Evolutionary conservation across 148 eudicot species (phyloP).

Genomic region (Nyssa sinensis): DNA sequence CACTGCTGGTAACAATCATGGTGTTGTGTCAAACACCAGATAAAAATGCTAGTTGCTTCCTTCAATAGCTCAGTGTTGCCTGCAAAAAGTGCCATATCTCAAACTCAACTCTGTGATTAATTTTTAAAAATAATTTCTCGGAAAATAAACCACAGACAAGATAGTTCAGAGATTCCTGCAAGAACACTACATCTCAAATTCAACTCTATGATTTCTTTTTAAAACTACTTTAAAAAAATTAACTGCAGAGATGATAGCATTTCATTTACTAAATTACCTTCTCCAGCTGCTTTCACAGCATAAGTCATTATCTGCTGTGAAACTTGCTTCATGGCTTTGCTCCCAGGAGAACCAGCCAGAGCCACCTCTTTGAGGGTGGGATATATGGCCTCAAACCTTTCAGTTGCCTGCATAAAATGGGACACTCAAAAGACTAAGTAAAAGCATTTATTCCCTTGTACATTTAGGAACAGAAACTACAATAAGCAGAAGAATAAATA

Average conservation of each 20-base stretch:
- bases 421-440: neutral
- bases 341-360: slow-evolving; percentile 74
- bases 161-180: neutral
- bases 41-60: slow-evolving; percentile 53
- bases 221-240: too few species aligned
- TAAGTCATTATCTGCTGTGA: slow-evolving; percentile 55
- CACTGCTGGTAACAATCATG: slow-evolving; percentile 72
- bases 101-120: neutral
- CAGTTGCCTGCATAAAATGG: slow-evolving; percentile 64
- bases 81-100: slow-evolving; percentile 19
- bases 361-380: slow-evolving; percentile 81
- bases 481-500: neutral
- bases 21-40: slow-evolving; percentile 63
- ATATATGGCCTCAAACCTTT: slow-evolving; percentile 79
- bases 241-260: too few species aligned
- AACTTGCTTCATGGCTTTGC: slow-evolving; percentile 85
- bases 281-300: slow-evolving; percentile 66
- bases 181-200: neutral
- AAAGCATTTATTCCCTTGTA: neutral
- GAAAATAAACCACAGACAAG: neutral
- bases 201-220: too few species aligned
- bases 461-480: slow-evolving; percentile 2
- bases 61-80: slow-evolving; percentile 65
- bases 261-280: slow-evolving; percentile 36
- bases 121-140: neutral